Conservation (phyloP, 2,329 filamentous ascomycete species). For the Hymenoscyphus fructigenus region DNA sequence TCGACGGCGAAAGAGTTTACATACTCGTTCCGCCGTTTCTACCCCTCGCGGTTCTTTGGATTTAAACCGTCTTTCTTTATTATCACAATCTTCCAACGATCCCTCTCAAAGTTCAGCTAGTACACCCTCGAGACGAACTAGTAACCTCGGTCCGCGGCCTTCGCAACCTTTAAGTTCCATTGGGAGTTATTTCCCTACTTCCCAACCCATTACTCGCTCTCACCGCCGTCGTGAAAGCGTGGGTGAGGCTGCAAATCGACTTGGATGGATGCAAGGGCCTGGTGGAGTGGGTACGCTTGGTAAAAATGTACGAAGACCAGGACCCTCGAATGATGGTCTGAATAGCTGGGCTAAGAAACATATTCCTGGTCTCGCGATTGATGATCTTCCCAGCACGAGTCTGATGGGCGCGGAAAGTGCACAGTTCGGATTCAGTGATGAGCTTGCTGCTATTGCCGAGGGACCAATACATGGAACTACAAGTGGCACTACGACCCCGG, state of each 20-base stretch:
- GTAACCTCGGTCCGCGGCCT: constrained; percentile 27
- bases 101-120: constrained; percentile 25
- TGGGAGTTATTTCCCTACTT: constrained; percentile 33
- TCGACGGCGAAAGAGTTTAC: constrained; percentile 68
- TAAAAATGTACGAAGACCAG: constrained; percentile 68
- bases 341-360: constrained; percentile 84
- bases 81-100: constrained; percentile 24
- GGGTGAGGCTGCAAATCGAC: constrained; percentile 41
- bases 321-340: constrained; percentile 79
- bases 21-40: constrained; percentile 62
- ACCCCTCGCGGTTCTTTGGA: constrained; percentile 51
- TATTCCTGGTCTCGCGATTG: constrained; percentile 73
- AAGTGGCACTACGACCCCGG: constrained; percentile 41
- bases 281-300: constrained; percentile 85
- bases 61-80: constrained; percentile 24
- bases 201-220: constrained; percentile 19
- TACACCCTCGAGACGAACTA: constrained; percentile 28
- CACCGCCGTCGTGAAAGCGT: constrained; percentile 34
- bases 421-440: constrained; percentile 49
- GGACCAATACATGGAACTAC: constrained; percentile 25
- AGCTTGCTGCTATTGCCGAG: constrained; percentile 46
- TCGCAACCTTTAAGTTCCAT: constrained; percentile 19
- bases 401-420: constrained; percentile 61
- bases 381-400: constrained; percentile 65
- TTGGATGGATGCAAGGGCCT: constrained; percentile 73